These are phyloP conservation scores for Lagenaria siceraria DNA, from an alignment of 306 rosid genomes.

Conservation along the genomic window DNA sequence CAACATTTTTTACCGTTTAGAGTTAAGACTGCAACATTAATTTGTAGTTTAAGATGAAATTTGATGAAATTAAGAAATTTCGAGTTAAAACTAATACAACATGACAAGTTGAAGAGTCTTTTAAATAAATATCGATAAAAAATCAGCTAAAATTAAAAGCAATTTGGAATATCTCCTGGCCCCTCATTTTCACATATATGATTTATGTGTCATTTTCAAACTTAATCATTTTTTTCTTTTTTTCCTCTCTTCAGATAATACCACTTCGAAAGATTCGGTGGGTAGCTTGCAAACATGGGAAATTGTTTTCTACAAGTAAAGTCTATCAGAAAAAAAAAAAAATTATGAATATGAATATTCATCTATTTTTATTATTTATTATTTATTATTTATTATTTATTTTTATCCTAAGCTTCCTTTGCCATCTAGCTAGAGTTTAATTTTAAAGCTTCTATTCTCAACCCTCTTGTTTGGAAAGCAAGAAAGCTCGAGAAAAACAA, in stretches of 20 bases:
- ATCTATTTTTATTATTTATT: background rate
- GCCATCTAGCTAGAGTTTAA: background rate
- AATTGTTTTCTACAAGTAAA: conserved; percentile 82
- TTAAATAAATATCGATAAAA: no score
- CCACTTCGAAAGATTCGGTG: conserved; percentile 41
- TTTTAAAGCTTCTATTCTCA: background rate
- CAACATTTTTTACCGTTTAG: no score
- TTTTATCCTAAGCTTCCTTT: background rate
- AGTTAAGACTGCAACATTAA: no score
- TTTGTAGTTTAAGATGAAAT: no score
- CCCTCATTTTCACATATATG: conserved; percentile 16
- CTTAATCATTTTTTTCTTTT: background rate
- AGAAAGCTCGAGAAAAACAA: background rate
- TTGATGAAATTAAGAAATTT: no score
- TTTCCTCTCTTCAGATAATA: background rate
- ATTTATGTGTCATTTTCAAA: conserved; percentile 55
- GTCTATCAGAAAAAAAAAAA: conserved; percentile 12
- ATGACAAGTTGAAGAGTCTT: no score
- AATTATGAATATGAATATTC: background rate
- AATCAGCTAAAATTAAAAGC: background rate
- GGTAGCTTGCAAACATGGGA: conserved; percentile 70
- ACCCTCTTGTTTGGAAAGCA: background rate
- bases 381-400: background rate
- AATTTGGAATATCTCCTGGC: background rate
- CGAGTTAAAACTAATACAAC: no score